phyloP scores from a whole-genome alignment of 2,329 filamentous ascomycete species.

The Talaromyces sp. region DNA sequence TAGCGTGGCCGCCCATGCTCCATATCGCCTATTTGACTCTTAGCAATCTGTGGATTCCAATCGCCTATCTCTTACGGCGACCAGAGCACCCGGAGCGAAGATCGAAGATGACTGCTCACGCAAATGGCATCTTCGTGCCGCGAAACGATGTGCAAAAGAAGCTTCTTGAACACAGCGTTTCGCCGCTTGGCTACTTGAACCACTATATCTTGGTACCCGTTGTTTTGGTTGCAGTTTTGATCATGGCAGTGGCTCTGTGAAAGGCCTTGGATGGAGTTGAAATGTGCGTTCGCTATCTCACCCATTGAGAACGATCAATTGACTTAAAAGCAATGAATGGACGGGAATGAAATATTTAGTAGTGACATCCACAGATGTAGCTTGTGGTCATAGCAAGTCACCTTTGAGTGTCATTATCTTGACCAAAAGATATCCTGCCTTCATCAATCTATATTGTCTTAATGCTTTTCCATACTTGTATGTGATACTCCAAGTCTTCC shows the following conservation, averaged over 20 bases:
- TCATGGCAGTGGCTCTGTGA: background rate
- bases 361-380: background rate
- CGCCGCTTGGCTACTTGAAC: background rate
- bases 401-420: background rate
- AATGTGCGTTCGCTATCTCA: background rate
- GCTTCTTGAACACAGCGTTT: background rate
- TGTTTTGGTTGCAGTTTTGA: background rate
- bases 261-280: background rate
- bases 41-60: background rate
- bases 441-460: background rate
- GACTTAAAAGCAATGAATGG: background rate
- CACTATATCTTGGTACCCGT: background rate
- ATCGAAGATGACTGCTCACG: background rate
- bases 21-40: background rate
- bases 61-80: background rate
- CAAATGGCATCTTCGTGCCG: background rate
- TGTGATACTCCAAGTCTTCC: background rate
- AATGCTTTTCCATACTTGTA: background rate
- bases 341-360: background rate
- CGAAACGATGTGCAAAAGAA: conserved; percentile 3
- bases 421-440: background rate
- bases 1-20: conserved; percentile 1
- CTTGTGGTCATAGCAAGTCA: background rate
- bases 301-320: background rate
- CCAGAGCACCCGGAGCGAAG: background rate